Evolutionary conservation across 768 basidiomycete genomes (phyloP).

Genomic region (Russula griseocarnosa): DNA sequence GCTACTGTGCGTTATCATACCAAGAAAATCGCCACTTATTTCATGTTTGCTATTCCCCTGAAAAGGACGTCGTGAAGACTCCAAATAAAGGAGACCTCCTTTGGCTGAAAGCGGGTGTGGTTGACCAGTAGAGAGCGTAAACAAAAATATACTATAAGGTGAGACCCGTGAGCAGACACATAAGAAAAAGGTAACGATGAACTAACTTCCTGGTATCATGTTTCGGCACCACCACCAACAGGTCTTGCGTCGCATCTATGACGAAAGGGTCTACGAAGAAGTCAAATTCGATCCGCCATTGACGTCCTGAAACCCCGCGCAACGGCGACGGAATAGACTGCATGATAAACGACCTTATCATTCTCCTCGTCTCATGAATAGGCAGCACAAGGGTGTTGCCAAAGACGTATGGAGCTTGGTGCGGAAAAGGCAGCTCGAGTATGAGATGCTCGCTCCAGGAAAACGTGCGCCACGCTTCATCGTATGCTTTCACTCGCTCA

Average conservation of each 20-base stretch:
- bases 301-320: conserved; percentile 2
- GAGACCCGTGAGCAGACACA: not conserved
- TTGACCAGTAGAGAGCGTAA: not conserved
- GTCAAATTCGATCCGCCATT: conserved; percentile 4
- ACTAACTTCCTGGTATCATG: not conserved
- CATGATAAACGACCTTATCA: not conserved
- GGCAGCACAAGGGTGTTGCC: conserved; percentile 9
- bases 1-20: not conserved
- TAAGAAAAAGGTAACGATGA: not conserved
- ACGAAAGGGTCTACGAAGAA: not conserved
- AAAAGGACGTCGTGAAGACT: not conserved
- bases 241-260: conserved; percentile 5
- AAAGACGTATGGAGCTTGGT: not conserved
- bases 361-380: not conserved
- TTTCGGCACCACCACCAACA: not conserved
- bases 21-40: conserved; percentile 9
- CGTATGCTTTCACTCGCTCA: not conserved
- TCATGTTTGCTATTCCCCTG: conserved; percentile 3
- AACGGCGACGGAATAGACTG: conserved; percentile 1
- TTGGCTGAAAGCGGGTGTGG: conserved; percentile 13
- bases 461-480: conserved; percentile 12
- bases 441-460: conserved; percentile 1
- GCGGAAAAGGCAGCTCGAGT: not conserved
- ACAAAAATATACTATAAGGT: not conserved
- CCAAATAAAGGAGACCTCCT: not conserved